Percentiles rank a stretch among this genome's conserved stretches.
Evolutionary conservation across 345 rosid species (phyloP).

Genomic region (Eucalyptus pumila): DNA sequence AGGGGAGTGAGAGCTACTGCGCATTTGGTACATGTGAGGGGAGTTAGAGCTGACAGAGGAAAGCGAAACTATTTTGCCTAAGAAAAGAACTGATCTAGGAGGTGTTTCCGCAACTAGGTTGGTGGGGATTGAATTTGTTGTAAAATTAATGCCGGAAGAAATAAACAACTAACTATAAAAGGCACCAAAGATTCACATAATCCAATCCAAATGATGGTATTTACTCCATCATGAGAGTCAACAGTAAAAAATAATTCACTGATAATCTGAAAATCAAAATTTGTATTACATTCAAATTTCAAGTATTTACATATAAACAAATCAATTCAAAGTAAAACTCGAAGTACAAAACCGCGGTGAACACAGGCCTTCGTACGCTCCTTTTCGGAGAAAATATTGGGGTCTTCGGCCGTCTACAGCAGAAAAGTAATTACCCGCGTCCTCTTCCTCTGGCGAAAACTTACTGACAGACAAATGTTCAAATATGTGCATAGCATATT

Average conservation of each 20-base stretch:
- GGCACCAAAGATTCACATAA: rapidly evolving
- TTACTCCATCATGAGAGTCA: rapidly evolving
- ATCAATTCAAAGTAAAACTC: neutral
- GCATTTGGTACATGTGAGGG: neutral
- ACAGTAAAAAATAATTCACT: too few species aligned
- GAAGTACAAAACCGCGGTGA: neutral
- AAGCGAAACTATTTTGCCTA: neutral
- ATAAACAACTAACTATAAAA: too few species aligned
- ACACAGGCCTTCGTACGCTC: neutral
- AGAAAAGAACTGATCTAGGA: neutral
- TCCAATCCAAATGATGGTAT: neutral
- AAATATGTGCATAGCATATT: neutral
- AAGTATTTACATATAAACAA: neutral
- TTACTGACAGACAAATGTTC: neutral
- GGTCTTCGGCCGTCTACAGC: neutral
- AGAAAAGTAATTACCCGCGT: neutral
- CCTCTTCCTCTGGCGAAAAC: neutral
- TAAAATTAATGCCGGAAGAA: too few species aligned
- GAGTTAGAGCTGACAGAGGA: neutral
- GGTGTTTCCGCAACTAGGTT: neutral
- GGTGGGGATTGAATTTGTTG: neutral
- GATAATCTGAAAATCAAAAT: rapidly evolving
- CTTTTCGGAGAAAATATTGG: too few species aligned
- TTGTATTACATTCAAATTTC: neutral
- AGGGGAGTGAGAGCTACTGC: neutral